phyloP scores from a whole-genome alignment of 2,329 filamentous ascomycete genomes.

The Venturia nashicola region DNA sequence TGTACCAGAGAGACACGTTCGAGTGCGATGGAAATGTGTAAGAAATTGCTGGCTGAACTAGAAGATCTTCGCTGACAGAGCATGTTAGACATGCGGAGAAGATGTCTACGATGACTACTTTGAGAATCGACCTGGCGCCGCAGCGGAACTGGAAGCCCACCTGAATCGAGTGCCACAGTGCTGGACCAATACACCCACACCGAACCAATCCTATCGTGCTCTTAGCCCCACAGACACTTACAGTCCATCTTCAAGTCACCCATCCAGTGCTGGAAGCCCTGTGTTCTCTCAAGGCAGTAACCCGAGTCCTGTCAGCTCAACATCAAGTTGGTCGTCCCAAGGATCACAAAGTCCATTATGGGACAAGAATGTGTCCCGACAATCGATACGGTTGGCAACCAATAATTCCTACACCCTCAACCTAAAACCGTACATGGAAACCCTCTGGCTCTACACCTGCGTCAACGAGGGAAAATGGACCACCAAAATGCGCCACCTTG shows the following conservation, averaged over 20 bases:
- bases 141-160: slow-evolving; percentile 24
- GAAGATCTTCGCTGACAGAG: slow-evolving; percentile 6
- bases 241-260: slow-evolving; percentile 15
- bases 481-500: slow-evolving; percentile 25
- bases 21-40: slow-evolving; percentile 25
- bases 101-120: slow-evolving; percentile 27
- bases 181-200: slow-evolving; percentile 12
- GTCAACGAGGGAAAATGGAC: slow-evolving; percentile 25
- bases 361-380: not conserved
- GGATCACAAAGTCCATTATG: not conserved
- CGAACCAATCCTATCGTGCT: not conserved
- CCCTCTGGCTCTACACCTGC: slow-evolving; percentile 25
- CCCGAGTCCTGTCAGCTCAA: slow-evolving; percentile 18
- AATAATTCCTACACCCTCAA: not conserved
- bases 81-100: slow-evolving; percentile 20
- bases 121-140: slow-evolving; percentile 24
- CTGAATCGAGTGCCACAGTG: slow-evolving; percentile 23
- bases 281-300: slow-evolving; percentile 15
- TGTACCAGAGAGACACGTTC: slow-evolving; percentile 19
- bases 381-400: not conserved
- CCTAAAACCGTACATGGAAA: slow-evolving; percentile 13
- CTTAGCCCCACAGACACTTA: not conserved
- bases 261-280: slow-evolving; percentile 14
- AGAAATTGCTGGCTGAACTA: slow-evolving; percentile 5
- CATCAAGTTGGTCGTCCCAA: slow-evolving; percentile 12